These are phyloP conservation scores for Acer saccharum DNA, from an alignment of 345 rosid genomes.

Conservation along the genomic window DNA sequence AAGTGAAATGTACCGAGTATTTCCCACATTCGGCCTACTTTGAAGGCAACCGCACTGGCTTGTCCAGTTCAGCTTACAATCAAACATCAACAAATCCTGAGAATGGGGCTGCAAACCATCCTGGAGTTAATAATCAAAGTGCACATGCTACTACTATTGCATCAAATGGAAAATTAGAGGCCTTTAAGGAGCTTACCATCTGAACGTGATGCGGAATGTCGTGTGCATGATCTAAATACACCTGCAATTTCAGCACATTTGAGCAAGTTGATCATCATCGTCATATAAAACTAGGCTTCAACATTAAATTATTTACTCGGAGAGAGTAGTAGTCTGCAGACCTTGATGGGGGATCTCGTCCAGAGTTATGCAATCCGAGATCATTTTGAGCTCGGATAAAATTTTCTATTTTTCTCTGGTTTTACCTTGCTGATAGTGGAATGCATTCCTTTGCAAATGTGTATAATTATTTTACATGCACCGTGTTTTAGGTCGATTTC, in stretches of 20 bases:
- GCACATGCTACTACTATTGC: conserved; percentile 38
- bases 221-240: not conserved
- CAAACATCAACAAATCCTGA: conserved; percentile 41
- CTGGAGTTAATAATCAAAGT: conserved; percentile 38
- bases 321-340: conserved; percentile 17
- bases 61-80: conserved; percentile 49
- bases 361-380: not conserved
- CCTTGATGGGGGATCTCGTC: conserved; percentile 11
- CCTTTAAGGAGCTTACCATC: conserved; percentile 56
- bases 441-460: conserved; percentile 55
- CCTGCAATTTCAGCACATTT: not conserved
- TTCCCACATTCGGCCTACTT: conserved; percentile 79
- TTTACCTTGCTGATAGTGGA: conserved; percentile 24
- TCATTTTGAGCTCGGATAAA: conserved; percentile 9
- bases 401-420: not conserved
- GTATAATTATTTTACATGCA: conserved; percentile 37
- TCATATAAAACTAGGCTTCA: conserved; percentile 9
- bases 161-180: conserved; percentile 77
- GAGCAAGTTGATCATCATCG: conserved; percentile 5
- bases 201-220: conserved; percentile 25
- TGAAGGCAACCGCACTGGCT: conserved; percentile 74
- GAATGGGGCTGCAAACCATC: conserved; percentile 54
- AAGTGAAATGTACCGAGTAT: conserved; percentile 61
- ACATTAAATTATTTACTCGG: not conserved
- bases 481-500: conserved; percentile 31